Percentiles rank a stretch among this genome's conserved stretches.
Evolutionary conservation across 306 rosid genomes (phyloP).

Genomic region (Delonix regia): DNA sequence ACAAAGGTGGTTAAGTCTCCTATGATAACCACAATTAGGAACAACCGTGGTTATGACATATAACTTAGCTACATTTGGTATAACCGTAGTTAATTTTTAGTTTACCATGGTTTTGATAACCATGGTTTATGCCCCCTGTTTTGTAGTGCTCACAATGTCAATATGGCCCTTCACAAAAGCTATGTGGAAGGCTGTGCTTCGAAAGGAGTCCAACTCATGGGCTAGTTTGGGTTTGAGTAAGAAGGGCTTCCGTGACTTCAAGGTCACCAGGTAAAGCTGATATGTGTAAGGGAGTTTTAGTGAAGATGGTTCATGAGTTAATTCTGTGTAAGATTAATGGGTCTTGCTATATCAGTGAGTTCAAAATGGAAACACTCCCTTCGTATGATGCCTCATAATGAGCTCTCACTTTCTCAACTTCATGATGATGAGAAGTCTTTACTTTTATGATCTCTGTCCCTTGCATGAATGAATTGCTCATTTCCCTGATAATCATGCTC

Average conservation of each 20-base stretch:
- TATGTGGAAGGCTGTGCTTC: constrained; percentile 17
- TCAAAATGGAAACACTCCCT: not conserved
- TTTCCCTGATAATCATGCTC: too few species aligned
- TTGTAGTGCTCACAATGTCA: not conserved
- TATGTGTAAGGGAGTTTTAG: not conserved
- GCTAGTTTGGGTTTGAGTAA: not conserved
- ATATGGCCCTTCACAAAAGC: constrained; percentile 24
- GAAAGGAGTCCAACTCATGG: not conserved
- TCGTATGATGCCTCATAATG: not conserved
- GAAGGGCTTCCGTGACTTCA: not conserved
- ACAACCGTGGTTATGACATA: too few species aligned
- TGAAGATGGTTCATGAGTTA: not conserved
- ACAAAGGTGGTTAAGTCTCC: too few species aligned
- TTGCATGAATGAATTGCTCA: too few species aligned
- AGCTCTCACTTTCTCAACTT: too few species aligned
- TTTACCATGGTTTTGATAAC: too few species aligned
- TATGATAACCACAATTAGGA: too few species aligned
- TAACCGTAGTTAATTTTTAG: too few species aligned
- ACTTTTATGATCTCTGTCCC: too few species aligned
- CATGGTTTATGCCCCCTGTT: too few species aligned
- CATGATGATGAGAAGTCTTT: not conserved
- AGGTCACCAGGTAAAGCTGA: not conserved
- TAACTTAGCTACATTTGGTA: too few species aligned
- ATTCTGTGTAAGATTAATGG: not conserved
- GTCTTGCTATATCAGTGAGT: not conserved